These are phyloP conservation scores for Penicillium rolfsii DNA, from an alignment of 2,329 filamentous ascomycete genomes.

Conservation along the genomic window DNA sequence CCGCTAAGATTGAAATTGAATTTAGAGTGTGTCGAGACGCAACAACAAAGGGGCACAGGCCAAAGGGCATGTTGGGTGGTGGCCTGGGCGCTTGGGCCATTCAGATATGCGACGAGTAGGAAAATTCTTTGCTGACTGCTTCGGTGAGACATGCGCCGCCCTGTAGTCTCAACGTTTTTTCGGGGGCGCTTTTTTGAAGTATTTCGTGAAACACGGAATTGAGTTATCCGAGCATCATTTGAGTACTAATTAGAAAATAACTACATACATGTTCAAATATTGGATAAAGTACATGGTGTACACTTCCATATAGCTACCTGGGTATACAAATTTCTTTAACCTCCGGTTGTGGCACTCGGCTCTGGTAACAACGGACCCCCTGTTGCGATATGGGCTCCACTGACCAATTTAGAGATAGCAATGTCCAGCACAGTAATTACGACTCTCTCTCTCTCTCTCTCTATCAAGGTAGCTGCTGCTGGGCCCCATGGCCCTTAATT, in stretches of 20 bases:
- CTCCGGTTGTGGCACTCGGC: conserved; percentile 2
- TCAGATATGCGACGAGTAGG: background rate
- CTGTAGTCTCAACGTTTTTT: conserved; percentile 13
- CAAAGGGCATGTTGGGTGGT: conserved; percentile 5
- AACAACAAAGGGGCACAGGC: conserved; percentile 1
- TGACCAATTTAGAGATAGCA: background rate
- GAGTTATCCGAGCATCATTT: conserved; percentile 9
- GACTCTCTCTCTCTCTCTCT: background rate
- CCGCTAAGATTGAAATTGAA: conserved; percentile 16
- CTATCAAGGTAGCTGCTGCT: background rate
- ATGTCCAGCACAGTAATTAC: background rate
- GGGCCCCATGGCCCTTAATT: background rate
- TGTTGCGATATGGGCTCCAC: background rate
- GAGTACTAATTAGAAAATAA: background rate
- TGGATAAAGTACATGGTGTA: background rate
- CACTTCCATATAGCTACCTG: background rate
- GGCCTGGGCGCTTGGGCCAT: conserved; percentile 19
- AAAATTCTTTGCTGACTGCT: conserved; percentile 4
- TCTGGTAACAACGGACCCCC: background rate
- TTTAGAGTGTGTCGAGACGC: conserved; percentile 5
- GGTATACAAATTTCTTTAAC: background rate
- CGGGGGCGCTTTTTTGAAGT: conserved; percentile 10
- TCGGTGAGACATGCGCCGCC: conserved; percentile 24
- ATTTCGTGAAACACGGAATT: conserved; percentile 24
- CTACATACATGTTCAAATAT: background rate